Conservation (phyloP, 768 basidiomycete species). For the Gautieria morchelliformis region DNA sequence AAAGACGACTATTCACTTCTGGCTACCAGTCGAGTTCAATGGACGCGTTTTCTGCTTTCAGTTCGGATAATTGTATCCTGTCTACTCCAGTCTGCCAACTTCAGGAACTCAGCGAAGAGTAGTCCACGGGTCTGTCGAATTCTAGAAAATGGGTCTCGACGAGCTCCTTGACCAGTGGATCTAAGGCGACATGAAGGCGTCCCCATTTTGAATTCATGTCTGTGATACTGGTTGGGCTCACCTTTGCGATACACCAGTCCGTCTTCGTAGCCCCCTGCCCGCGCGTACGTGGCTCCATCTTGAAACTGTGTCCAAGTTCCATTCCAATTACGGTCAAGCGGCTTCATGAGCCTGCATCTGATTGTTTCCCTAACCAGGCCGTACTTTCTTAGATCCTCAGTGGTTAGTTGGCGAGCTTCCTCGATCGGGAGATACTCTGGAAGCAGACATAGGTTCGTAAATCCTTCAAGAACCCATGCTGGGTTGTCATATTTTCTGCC, state of each 20-base stretch:
- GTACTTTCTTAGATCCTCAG: not conserved
- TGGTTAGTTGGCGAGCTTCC: not conserved
- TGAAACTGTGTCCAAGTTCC: not conserved
- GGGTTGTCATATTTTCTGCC: not conserved
- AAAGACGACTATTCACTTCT: no score
- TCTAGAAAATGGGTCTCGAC: not conserved
- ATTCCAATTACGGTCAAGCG: not conserved
- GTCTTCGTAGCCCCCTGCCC: not conserved
- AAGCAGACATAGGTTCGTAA: not conserved
- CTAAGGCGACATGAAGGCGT: not conserved
- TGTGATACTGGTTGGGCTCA: not conserved
- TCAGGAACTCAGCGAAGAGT: no score
- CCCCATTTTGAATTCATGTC: not conserved
- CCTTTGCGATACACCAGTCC: not conserved
- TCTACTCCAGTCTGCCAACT: no score
- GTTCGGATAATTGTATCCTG: no score
- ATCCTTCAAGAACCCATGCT: not conserved
- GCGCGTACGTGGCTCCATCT: not conserved
- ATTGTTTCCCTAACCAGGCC: not conserved
- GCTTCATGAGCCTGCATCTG: not conserved
- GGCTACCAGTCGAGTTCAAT: no score
- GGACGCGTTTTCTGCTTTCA: no score
- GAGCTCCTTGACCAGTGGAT: not conserved
- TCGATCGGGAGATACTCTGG: not conserved
- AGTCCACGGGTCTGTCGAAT: not conserved